phyloP scores from a whole-genome alignment of 164 flowering plant genomes.

The Vitis riparia region DNA sequence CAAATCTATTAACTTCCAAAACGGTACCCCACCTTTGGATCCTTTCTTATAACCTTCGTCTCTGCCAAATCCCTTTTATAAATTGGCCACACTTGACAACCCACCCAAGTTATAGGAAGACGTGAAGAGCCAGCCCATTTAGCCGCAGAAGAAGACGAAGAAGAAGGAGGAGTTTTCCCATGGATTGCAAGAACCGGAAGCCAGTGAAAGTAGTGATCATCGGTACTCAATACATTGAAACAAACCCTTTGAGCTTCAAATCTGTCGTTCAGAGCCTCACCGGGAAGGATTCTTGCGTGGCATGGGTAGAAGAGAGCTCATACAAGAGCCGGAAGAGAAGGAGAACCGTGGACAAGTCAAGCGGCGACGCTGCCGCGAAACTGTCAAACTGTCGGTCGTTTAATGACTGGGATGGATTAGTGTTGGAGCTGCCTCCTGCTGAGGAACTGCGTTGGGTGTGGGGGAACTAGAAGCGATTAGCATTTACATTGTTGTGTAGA shows the following conservation, averaged over 20 bases:
- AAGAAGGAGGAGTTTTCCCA: too few relatives aligned
- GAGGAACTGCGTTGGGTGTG: slow-evolving; percentile 30
- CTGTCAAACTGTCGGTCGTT: slow-evolving; percentile 15
- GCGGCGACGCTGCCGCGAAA: neutral
- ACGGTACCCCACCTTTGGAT: too few relatives aligned
- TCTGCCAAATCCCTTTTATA: too few relatives aligned
- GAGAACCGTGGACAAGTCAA: neutral
- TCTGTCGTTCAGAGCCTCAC: slow-evolving; percentile 73
- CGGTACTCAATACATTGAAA: slow-evolving; percentile 42
- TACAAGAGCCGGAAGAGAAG: neutral
- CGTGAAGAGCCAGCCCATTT: too few relatives aligned
- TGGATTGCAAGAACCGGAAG: neutral
- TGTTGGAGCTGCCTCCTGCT: slow-evolving; percentile 37
- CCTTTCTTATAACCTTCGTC: too few relatives aligned
- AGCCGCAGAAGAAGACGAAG: too few relatives aligned
- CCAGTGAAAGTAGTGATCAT: slow-evolving; percentile 47
- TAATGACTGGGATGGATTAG: slow-evolving; percentile 37
- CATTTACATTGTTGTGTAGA: slow-evolving; percentile 4
- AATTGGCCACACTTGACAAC: too few relatives aligned
- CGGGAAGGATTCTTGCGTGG: slow-evolving; percentile 42
- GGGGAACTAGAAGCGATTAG: neutral
- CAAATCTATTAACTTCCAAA: too few relatives aligned
- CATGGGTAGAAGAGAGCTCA: slow-evolving; percentile 1
- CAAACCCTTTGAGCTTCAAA: slow-evolving; percentile 57
- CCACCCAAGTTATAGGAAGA: too few relatives aligned